These are phyloP conservation scores for Lipomyces anomalus DNA, from an alignment of 805 yeast species.

Conservation along the genomic window DNA sequence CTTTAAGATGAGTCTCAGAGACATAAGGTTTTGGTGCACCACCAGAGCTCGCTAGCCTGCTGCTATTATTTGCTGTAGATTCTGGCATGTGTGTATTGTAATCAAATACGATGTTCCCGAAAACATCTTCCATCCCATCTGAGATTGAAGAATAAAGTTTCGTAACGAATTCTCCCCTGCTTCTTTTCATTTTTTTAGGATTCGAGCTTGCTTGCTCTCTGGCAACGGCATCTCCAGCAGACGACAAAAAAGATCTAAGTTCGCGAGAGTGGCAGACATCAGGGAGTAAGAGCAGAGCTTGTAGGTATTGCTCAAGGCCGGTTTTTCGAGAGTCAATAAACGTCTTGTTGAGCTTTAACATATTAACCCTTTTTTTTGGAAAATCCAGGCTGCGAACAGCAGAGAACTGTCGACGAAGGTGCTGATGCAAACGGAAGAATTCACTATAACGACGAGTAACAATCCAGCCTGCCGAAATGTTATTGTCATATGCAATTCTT, in stretches of 20 bases:
- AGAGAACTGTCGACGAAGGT: slow-evolving; percentile 50
- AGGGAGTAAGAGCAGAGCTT: slow-evolving; percentile 51
- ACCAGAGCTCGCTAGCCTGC: neutral
- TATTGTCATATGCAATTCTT: slow-evolving; percentile 41
- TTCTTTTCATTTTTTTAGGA: slow-evolving; percentile 1
- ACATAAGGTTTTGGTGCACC: neutral
- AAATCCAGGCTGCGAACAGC: slow-evolving; percentile 45
- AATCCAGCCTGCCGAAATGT: slow-evolving; percentile 71
- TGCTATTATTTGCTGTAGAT: too few relatives aligned
- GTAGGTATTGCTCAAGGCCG: slow-evolving; percentile 58
- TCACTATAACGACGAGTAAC: slow-evolving; percentile 87
- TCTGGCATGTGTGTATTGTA: slow-evolving; percentile 4
- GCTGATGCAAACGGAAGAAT: slow-evolving; percentile 64
- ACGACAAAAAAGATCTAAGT: slow-evolving; percentile 71
- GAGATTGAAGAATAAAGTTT: slow-evolving; percentile 4
- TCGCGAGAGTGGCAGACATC: slow-evolving; percentile 68
- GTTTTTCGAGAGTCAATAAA: slow-evolving; percentile 58
- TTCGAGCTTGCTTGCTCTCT: slow-evolving; percentile 19
- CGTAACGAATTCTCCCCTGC: neutral
- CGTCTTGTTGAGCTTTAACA: slow-evolving; percentile 64
- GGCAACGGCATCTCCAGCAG: slow-evolving; percentile 47
- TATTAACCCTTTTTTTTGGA: slow-evolving; percentile 48
- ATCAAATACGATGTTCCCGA: slow-evolving; percentile 21
- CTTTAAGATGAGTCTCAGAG: neutral
- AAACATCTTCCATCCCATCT: slow-evolving; percentile 23